Percentiles rank a stretch among this genome's conserved stretches.
Evolutionary conservation across 2,329 filamentous ascomycete species (phyloP).

Genomic region (Pseudogymnoascus sp.): DNA sequence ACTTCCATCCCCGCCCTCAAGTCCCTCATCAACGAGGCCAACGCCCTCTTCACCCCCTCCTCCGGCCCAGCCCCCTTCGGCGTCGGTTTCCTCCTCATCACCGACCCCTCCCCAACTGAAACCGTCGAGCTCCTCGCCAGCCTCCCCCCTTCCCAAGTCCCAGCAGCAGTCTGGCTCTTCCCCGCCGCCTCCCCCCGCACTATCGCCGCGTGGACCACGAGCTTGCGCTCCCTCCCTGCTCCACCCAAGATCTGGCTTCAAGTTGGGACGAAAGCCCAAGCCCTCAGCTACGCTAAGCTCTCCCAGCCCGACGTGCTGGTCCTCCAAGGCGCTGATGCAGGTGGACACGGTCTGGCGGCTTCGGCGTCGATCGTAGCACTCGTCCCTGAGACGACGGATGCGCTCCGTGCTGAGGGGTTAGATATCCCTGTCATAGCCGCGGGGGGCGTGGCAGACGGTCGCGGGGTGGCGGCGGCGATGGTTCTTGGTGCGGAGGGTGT

Average conservation of each 20-base stretch:
- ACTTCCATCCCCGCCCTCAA: slow-evolving; percentile 22
- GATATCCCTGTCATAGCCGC: slow-evolving; percentile 25
- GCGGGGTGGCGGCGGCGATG: slow-evolving; percentile 30
- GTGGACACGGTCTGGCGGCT: slow-evolving; percentile 30
- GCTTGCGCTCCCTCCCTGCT: slow-evolving; percentile 21
- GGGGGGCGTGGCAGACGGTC: slow-evolving; percentile 32
- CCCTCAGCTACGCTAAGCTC: slow-evolving; percentile 19
- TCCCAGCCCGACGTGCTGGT: slow-evolving; percentile 29
- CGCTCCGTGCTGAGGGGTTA: slow-evolving; percentile 19
- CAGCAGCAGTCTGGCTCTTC: slow-evolving; percentile 42
- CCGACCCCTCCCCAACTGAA: slow-evolving; percentile 23
- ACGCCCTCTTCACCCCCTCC: slow-evolving; percentile 15
- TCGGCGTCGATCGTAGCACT: slow-evolving; percentile 29
- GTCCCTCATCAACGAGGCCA: slow-evolving; percentile 23
- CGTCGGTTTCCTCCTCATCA: slow-evolving; percentile 37
- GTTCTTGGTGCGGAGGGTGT: slow-evolving; percentile 35
- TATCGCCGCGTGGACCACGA: slow-evolving; percentile 25
- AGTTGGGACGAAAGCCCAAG: slow-evolving; percentile 26
- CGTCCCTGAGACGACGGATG: slow-evolving; percentile 30
- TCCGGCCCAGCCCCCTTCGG: slow-evolving; percentile 33
- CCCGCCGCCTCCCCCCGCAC: slow-evolving; percentile 29
- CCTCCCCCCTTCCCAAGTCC: slow-evolving; percentile 9
- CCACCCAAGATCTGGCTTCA: slow-evolving; percentile 31
- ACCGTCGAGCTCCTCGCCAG: slow-evolving; percentile 37
- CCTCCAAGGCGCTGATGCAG: slow-evolving; percentile 32